These are phyloP conservation scores for Polytolypa hystricis DNA, from an alignment of 2,329 filamentous ascomycete genomes.

Conservation along the genomic window DNA sequence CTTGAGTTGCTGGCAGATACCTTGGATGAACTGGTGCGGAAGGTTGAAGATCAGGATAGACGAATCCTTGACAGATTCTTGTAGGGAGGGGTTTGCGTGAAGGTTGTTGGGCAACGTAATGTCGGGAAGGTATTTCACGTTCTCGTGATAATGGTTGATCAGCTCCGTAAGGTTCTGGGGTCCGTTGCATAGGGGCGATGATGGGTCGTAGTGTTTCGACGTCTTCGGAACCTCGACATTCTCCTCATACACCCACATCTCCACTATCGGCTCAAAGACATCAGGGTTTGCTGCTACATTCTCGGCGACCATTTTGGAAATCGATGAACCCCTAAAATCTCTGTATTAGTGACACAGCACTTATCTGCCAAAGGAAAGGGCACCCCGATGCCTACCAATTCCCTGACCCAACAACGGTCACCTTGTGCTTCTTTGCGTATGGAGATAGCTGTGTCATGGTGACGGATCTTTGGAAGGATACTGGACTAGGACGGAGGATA, in stretches of 20 bases:
- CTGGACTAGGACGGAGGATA: too few relatives aligned
- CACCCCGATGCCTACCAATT: constrained; percentile 61
- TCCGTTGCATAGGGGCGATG: constrained; percentile 46
- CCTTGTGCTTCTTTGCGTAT: constrained; percentile 69
- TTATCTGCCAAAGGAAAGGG: neutral
- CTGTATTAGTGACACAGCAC: constrained; percentile 5
- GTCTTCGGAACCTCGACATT: constrained; percentile 62
- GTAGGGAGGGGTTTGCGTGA: constrained; percentile 33
- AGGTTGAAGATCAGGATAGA: constrained; percentile 93
- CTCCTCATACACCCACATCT: constrained; percentile 99
- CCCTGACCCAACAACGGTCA: constrained; percentile 87
- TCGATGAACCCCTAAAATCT: constrained; percentile 71
- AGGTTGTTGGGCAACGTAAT: constrained; percentile 69
- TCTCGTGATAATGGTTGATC: constrained; percentile 91
- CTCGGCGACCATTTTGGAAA: constrained; percentile 92
- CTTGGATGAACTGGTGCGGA: constrained; percentile 78
- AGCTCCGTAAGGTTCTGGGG: constrained; percentile 79
- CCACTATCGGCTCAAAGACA: constrained; percentile 76
- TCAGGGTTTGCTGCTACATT: constrained; percentile 69
- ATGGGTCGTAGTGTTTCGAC: constrained; percentile 60
- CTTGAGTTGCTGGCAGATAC: constrained; percentile 70
- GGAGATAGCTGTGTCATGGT: constrained; percentile 40
- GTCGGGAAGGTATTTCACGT: constrained; percentile 93
- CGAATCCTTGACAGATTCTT: constrained; percentile 67
- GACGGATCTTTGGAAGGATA: too few relatives aligned